These are phyloP conservation scores for Hemerocallis citrina DNA, from an alignment of 106 monocot species.

Conservation along the genomic window DNA sequence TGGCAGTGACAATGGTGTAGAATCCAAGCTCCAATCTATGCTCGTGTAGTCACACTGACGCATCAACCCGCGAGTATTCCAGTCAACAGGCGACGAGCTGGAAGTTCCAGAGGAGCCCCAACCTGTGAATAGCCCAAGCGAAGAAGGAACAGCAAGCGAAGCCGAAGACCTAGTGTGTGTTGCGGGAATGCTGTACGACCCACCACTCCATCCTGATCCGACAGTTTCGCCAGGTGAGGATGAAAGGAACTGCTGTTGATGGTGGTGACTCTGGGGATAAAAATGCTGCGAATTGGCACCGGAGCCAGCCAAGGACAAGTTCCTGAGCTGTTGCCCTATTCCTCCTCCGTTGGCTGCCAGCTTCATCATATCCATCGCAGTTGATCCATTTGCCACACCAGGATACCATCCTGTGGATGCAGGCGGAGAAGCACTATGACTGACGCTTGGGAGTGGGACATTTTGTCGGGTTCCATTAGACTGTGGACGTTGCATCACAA, in stretches of 20 bases:
- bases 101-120: conserved; percentile 35
- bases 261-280: conserved; percentile 16
- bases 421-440: conserved; percentile 19
- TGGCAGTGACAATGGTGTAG: conserved; percentile 4
- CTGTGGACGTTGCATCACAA: conserved; percentile 67
- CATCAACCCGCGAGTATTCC: conserved; percentile 30
- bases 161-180: conserved; percentile 3
- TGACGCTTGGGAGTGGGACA: conserved; percentile 12
- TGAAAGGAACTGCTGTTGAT: conserved; percentile 15
- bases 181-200: conserved; percentile 24
- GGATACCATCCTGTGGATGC: conserved; percentile 32
- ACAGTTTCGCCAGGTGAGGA: conserved; percentile 13
- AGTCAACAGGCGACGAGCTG: conserved; percentile 30
- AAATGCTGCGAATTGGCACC: conserved; percentile 16
- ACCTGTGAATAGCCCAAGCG: conserved; percentile 54
- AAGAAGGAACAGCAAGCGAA: conserved; percentile 33
- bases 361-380: conserved; percentile 19
- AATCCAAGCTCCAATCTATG: conserved; percentile 85
- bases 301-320: conserved; percentile 10
- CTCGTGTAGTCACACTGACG: conserved; percentile 52
- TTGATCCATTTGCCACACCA: conserved; percentile 1
- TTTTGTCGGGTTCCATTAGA: conserved; percentile 19
- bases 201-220: conserved; percentile 9
- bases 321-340: conserved; percentile 16
- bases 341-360: conserved; percentile 17